Evolutionary conservation across 2,329 filamentous ascomycete species (phyloP), one percentile per base, ranked within the genome.

Genomic region (Colletotrichum sp.): DNA sequence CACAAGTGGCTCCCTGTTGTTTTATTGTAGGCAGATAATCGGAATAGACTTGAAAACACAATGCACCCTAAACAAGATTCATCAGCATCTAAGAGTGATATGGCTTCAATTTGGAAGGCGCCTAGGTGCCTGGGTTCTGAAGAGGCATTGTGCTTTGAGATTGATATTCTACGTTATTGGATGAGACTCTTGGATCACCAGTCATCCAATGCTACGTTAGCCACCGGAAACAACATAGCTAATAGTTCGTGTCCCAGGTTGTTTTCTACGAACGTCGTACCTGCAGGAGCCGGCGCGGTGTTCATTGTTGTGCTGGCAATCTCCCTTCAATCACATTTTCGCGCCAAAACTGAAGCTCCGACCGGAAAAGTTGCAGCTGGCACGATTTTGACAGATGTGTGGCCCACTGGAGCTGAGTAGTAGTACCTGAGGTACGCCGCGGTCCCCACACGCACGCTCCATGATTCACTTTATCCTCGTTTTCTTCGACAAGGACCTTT

Each of bases 401-500:
- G 2, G 44, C 44, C 19, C 44, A 48, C 19, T 48, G 11, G n/a
- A 48, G n/a, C 19, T 12, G 9, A 12, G 44, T 13, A 11, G 11
- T 48, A 6, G 6, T 7, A 48, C 44, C 19, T 22, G 11, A n/a
- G 19, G 39, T 44, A n/a, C 39, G 8, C 44, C 44, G 44, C 44
- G 9, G 19, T 22, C 44, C 44, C 44, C 19, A 11, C 44, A 48
- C 44, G 9, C 19, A 11, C 39, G 19, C 44, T 48, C 9, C 19
- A 12, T 12, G 44, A 48, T 22, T 48, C 44, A 48, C 44, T 13
- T 7, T 7, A 7, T 13, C 19, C 39, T 48, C 19, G 6, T 12
- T 5, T 48, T 12, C 9, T 48, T 12, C 19, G n/a, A 22, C 6
- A 3, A 22, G 19, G n/a, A 48, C 57, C 72, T 3, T 81, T 86